Base-by-base conservation (phyloP, 169 alveolate genomes). In the Plasmodium malariae region DNA sequence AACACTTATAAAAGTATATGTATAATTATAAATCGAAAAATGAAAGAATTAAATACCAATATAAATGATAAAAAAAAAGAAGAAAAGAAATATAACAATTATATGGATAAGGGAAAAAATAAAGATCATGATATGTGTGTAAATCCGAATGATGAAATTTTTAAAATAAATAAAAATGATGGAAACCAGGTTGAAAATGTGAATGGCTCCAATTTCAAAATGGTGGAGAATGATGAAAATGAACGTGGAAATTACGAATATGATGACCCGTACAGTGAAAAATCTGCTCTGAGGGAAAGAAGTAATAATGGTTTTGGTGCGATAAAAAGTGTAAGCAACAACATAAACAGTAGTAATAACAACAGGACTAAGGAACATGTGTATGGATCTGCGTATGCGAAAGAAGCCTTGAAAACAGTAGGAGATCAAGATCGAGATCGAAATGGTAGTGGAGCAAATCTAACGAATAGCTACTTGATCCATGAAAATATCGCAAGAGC, bases 11-110 rank as follows among this genome's bases (percentile, higher is more conserved):
- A 45, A 71, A 86, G 49, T 32, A 86, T 86, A 12, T 86, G 92
- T 86, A 43, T 86, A 86, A 70, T 70, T 69, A 86, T 86, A 55
- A 86, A 86, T 86, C 55, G 43, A 70, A 86, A 71, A 71, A 70
- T 86, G 92, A 86, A 86, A 70, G 87, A 71, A 36, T 49, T 86
- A 57, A 57, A 70, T 59, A 32, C 26, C 26, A 55, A 32, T 45
- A 36, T 86, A 19, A 86, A 86, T n/a, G 49, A 86, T 21, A 59
- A 28, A 34, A 36, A 17, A 19, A 43, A 54, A 21, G 63, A 71
- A n/a, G 72, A 55, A 34, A 59, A 3, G 69, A 37, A 51, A 49
- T 9, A 21, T 14, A 69, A 69, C 45, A 14, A 45, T 43, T 12
- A 45, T 40, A 43, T 12, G 40, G 30, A 37, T 11, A 69, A 43